These are phyloP conservation scores for Seiridium cupressi DNA, from an alignment of 2,329 filamentous ascomycete genomes.

Conservation along the genomic window DNA sequence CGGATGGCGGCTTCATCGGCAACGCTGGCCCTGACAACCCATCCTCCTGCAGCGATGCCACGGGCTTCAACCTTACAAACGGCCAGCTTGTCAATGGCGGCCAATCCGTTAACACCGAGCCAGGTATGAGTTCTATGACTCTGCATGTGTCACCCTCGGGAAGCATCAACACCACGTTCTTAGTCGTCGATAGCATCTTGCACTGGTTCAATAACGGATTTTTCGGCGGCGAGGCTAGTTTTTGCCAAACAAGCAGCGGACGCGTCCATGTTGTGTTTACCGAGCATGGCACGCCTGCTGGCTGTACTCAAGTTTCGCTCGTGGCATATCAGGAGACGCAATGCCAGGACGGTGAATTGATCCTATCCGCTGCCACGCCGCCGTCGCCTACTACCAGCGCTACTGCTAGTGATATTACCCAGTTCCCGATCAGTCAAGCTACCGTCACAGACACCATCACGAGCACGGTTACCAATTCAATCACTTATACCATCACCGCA, in stretches of 20 bases:
- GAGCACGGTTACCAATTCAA: conserved; percentile 19
- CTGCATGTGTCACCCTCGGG: conserved; percentile 6
- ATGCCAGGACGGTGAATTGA: neutral
- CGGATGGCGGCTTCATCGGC: conserved; percentile 11
- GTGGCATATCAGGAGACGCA: neutral
- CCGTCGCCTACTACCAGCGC: neutral
- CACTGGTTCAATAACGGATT: conserved; percentile 17
- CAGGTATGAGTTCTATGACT: conserved; percentile 5
- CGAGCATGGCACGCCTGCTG: neutral
- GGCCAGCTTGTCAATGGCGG: conserved; percentile 12
- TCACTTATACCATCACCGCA: conserved; percentile 17
- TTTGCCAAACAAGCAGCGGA: conserved; percentile 13
- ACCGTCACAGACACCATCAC: conserved; percentile 16
- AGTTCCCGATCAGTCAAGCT: neutral
- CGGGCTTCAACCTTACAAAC: conserved; percentile 10
- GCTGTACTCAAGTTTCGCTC: conserved; percentile 4
- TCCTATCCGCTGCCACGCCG: neutral
- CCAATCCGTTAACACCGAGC: conserved; percentile 11
- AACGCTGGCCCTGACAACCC: conserved; percentile 12
- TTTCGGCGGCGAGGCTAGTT: conserved; percentile 10
- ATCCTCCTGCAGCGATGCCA: conserved; percentile 12
- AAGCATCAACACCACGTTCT: conserved; percentile 5
- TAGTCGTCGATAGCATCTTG: conserved; percentile 3
- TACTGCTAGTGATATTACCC: neutral
- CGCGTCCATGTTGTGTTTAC: conserved; percentile 11